Base-by-base conservation (phyloP, 441 rosid species). In the Eruca vesicaria region DNA sequence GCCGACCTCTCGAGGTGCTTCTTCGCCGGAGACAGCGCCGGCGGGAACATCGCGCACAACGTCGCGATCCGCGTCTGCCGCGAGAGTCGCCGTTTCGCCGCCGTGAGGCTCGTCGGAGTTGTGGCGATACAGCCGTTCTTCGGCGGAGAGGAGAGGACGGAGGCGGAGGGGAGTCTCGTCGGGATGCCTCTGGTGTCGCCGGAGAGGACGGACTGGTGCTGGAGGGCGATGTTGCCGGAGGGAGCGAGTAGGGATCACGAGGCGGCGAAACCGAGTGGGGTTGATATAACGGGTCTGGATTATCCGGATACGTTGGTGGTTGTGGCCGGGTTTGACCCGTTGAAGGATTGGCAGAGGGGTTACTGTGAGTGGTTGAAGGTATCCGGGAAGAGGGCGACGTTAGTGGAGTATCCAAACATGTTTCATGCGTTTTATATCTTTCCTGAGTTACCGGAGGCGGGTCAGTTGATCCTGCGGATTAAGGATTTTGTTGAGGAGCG, bases 1-100 rank as follows among this genome's bases (percentile, higher is more conserved):
- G 96, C 93, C 0, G 91, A 91, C 74, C 50, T 91, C 2, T 66
- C 85, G 5, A 79, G 73, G 71, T 85, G 92, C 61, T 88, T 89
- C 62, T 77, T 91, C 1, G 86, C 88, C 33, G 96, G 95, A 58
- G 98, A 91, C 33, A 91, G 97, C 58, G 93, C 97, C 0, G 96
- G 97, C 0, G 98, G 84, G 19, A 93, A 93, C 77, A 19, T 89
- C 38, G 94, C 90, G 0, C 98, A 93, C 75, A 79, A 93, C 81
- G 85, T 88, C 28, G 86, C 91, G 1, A 66, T 89, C 2, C 73
- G 83, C 29, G 69, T 83, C 0, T 78, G 83, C 29, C 55, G 65
- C 15, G 43, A 38, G 5, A 1, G 31, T 0, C 4, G 9, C 0
- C 6, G 8, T 1, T 79, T 87, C 65, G 16, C 29, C 57, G n/a